phyloP scores from a whole-genome alignment of 768 basidiomycete species.

The Calvatia gigantea region DNA sequence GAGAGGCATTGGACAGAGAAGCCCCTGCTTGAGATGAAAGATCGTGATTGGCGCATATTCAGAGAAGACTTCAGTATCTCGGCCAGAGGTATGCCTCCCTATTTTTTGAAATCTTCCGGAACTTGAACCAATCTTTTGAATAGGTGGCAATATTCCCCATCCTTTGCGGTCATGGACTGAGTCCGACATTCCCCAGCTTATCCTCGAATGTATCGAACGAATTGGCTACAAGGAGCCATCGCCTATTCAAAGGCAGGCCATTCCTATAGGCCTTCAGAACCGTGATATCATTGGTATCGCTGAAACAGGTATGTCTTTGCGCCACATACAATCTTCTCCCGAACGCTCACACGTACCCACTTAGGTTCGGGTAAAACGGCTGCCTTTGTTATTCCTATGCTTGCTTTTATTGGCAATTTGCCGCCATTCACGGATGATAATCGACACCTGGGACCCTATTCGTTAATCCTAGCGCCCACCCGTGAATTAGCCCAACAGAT shows the following conservation, averaged over 20 bases:
- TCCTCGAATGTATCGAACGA: constrained; percentile 81
- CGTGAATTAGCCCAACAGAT: constrained; percentile 98
- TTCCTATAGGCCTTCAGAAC: constrained; percentile 97
- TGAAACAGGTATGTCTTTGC: constrained; percentile 83
- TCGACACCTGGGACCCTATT: constrained; percentile 89
- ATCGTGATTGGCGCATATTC: constrained; percentile 99
- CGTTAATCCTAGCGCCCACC: constrained; percentile 93
- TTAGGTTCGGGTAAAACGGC: constrained; percentile 98
- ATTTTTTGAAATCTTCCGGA: neutral
- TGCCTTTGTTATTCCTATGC: constrained; percentile 97
- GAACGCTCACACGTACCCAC: neutral
- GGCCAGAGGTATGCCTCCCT: constrained; percentile 61
- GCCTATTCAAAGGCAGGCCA: constrained; percentile 96
- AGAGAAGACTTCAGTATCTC: constrained; percentile 97
- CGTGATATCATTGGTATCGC: constrained; percentile 98
- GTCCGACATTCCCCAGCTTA: constrained; percentile 72
- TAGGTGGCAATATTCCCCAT: constrained; percentile 91
- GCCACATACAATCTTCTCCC: neutral
- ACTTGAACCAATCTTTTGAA: constrained; percentile 7
- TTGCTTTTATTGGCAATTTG: constrained; percentile 86
- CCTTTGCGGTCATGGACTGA: constrained; percentile 93
- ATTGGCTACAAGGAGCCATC: constrained; percentile 98
- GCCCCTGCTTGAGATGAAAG: constrained; percentile 87
- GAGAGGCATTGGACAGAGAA: constrained; percentile 99
- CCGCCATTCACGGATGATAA: constrained; percentile 90